Evolutionary conservation across 441 rosid genomes (phyloP).

Genomic region (Manihot esculenta): DNA sequence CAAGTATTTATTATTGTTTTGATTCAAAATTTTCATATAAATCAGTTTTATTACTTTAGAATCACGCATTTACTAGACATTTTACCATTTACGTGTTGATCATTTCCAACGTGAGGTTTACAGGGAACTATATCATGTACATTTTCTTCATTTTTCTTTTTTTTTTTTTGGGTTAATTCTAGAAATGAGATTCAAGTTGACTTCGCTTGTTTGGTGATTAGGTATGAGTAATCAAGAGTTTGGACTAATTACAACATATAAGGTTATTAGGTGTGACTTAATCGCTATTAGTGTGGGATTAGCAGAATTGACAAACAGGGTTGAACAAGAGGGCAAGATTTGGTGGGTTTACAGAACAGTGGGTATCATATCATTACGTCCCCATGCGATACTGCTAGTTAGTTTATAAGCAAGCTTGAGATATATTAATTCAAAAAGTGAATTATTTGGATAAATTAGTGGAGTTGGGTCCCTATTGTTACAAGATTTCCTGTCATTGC

Average conservation of each 20-base stretch:
- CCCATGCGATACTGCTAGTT: background rate
- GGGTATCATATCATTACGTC: background rate
- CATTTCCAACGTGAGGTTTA: no score
- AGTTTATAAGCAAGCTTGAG: background rate
- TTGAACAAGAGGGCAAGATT: background rate
- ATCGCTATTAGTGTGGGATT: background rate
- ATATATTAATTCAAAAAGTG: background rate
- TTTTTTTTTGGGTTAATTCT: background rate
- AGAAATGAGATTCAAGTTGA: background rate
- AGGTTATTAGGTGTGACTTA: slow-evolving; percentile 13
- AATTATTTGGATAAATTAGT: background rate
- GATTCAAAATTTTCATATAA: no score
- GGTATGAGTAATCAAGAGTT: background rate
- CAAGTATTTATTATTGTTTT: no score
- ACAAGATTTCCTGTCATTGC: background rate
- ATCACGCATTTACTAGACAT: no score
- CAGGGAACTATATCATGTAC: background rate
- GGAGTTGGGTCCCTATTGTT: background rate
- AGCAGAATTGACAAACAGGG: background rate
- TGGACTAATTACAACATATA: background rate
- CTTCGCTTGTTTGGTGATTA: background rate
- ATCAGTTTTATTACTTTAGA: no score
- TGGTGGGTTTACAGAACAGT: background rate
- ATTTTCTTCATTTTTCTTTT: background rate
- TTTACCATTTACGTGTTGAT: no score